phyloP scores from a whole-genome alignment of 148 eudicot genomes.

The Rhododendron simsii region DNA sequence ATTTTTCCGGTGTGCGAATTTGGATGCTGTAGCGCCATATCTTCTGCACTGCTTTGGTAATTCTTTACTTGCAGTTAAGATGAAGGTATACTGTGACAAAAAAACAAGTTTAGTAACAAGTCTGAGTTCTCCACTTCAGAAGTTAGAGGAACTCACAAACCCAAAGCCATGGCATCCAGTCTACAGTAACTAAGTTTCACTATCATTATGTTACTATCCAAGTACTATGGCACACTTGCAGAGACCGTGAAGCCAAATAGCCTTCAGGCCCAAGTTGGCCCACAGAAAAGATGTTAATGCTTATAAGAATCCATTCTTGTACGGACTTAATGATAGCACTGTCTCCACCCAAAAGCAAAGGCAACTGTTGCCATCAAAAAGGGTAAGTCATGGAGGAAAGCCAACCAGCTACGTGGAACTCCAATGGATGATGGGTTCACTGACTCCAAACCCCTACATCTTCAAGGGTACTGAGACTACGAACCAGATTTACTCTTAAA shows the following conservation, averaged over 20 bases:
- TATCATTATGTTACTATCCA: background rate
- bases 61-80: constrained; percentile 80
- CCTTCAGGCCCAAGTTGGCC: background rate
- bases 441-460: background rate
- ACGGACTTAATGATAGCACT: background rate
- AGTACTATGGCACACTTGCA: background rate
- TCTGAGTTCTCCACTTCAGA: background rate
- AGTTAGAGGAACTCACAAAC: background rate
- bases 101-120: background rate
- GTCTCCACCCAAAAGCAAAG: background rate
- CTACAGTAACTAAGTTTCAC: background rate
- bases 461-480: background rate
- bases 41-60: constrained; percentile 71
- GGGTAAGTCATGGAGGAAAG: background rate
- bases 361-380: background rate
- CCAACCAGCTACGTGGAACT: background rate
- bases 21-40: constrained; percentile 53
- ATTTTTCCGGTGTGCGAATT: constrained; percentile 59
- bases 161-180: constrained; percentile 4
- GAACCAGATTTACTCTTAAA: background rate
- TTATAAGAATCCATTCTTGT: background rate
- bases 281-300: background rate
- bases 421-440: background rate
- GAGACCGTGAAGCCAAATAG: background rate
- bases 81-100: constrained; percentile 78